Conservation (phyloP, 225 moss, liverwort and hornwort genomes). For the Sphagnum tenellum region DNA sequence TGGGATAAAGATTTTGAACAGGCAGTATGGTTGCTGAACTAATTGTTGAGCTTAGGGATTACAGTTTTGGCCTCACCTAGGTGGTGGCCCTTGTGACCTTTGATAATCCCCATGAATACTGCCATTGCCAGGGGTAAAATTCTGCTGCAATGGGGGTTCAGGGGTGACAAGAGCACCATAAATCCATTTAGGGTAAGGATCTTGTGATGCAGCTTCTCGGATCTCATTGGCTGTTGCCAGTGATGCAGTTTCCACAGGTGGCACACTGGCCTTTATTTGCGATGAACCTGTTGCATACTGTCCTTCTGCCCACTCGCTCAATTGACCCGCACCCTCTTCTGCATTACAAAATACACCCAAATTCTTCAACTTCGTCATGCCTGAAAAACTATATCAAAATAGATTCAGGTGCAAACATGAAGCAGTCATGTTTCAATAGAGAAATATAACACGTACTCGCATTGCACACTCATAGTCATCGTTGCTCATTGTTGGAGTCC, state of each 20-base stretch:
- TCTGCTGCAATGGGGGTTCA: constrained; percentile 12
- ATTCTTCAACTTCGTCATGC: no score
- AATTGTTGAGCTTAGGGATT: background rate
- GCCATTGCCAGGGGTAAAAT: no score
- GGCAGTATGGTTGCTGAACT: constrained; percentile 23
- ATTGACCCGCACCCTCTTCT: constrained; percentile 42
- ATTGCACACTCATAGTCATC: no score
- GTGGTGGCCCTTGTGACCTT: no score
- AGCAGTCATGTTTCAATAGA: no score
- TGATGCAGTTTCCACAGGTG: constrained; percentile 34
- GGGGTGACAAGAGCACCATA: constrained; percentile 78
- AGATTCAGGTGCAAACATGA: no score
- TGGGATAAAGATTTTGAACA: background rate
- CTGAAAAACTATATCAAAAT: no score
- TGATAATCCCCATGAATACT: no score
- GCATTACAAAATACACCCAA: background rate
- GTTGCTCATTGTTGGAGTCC: no score
- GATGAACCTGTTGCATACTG: constrained; percentile 19
- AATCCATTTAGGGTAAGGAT: constrained; percentile 88
- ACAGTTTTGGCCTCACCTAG: no score
- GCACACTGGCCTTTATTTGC: constrained; percentile 26
- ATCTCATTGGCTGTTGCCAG: constrained; percentile 60
- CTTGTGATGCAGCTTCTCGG: constrained; percentile 60
- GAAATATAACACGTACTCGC: no score
- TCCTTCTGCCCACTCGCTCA: constrained; percentile 49